Evolutionary conservation across 176 grass and related monocot genomes (phyloP).

Genomic region (Guadua angustifolia): DNA sequence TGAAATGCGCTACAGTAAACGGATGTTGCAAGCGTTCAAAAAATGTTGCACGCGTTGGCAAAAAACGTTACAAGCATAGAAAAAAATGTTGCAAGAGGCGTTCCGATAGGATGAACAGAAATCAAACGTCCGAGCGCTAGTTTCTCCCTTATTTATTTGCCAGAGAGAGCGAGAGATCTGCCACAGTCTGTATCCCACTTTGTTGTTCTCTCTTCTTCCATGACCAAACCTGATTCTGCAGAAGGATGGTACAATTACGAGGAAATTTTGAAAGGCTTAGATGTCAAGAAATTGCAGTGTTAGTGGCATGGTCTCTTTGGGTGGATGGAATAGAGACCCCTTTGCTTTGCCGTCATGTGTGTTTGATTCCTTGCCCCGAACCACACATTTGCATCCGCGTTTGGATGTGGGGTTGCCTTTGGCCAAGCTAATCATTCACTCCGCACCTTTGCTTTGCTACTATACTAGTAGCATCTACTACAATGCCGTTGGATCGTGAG

Average conservation of each 20-base stretch:
- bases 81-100: no score
- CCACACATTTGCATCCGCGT: constrained; percentile 7
- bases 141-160: not conserved
- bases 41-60: no score
- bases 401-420: constrained; percentile 30
- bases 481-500: not conserved
- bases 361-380: constrained; percentile 22
- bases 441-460: not conserved
- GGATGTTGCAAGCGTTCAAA: no score
- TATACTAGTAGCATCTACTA: not conserved
- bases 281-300: constrained; percentile 26
- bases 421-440: constrained; percentile 34
- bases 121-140: no score
- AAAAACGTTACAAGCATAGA: no score
- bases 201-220: no score
- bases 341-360: constrained; percentile 31
- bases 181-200: not conserved
- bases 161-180: not conserved
- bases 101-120: no score
- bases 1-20: no score
- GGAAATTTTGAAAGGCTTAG: not conserved
- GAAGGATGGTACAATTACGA: constrained; percentile 17
- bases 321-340: not conserved
- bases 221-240: constrained; percentile 30
- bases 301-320: not conserved